A percentile compares a stretch with the other conserved stretches of the same genome.
Conservation (phyloP, 2,329 filamentous ascomycete species). For the Penicillium sp. region DNA sequence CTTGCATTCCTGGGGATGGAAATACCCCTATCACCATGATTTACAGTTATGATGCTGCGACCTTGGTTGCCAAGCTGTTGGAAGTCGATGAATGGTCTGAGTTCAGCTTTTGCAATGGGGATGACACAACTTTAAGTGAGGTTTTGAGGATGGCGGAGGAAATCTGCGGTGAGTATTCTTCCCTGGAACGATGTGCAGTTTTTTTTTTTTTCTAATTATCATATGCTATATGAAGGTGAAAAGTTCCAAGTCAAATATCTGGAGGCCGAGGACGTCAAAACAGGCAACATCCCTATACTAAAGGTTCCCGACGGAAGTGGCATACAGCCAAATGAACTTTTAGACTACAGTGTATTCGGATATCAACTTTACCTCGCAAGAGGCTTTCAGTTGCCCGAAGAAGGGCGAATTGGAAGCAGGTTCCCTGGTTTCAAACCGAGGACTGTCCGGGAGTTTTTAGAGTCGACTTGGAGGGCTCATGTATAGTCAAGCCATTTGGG, state of each 20-base stretch:
- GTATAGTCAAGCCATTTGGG: neutral
- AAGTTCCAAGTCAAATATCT: constrained; percentile 9
- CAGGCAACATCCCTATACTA: constrained; percentile 5
- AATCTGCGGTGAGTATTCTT: constrained; percentile 3
- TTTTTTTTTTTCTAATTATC: neutral
- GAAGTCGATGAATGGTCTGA: constrained; percentile 15
- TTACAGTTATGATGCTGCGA: constrained; percentile 16
- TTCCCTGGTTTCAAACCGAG: constrained; percentile 10
- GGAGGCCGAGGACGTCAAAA: constrained; percentile 8
- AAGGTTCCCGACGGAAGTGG: constrained; percentile 4
- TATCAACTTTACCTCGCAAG: constrained; percentile 9
- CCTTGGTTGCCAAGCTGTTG: constrained; percentile 10
- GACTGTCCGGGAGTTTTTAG: constrained; percentile 9
- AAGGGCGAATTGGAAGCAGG: constrained; percentile 8
- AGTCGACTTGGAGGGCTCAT: constrained; percentile 3
- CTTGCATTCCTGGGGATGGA: constrained; percentile 11
- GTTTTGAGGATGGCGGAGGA: constrained; percentile 8
- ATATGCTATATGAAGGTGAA: constrained; percentile 1
- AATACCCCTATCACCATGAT: constrained; percentile 10
- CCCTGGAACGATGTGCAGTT: no score
- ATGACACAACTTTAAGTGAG: constrained; percentile 9
- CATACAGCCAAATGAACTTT: constrained; percentile 7
- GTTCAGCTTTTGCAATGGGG: constrained; percentile 14
- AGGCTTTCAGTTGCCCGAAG: constrained; percentile 4
- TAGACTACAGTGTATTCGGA: constrained; percentile 5